phyloP scores from a whole-genome alignment of 768 basidiomycete genomes.

The Sporobolomyces phaffii region DNA sequence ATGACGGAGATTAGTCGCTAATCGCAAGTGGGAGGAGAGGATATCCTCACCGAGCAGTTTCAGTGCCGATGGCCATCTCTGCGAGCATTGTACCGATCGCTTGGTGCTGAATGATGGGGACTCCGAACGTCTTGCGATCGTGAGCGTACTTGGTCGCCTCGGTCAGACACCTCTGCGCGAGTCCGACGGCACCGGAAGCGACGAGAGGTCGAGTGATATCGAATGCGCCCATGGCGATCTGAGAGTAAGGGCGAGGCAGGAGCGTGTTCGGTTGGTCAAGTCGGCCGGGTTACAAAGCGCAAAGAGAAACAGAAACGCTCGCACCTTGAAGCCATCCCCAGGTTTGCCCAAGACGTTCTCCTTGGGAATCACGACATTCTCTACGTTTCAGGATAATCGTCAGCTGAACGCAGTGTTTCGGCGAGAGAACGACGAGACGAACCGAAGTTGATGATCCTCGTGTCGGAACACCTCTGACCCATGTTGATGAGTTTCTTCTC shows the following conservation, averaged over 20 bases:
- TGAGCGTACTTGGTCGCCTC: slow-evolving; percentile 49
- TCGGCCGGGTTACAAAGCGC: too few species aligned
- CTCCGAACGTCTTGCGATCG: slow-evolving; percentile 48
- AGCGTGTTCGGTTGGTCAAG: too few species aligned
- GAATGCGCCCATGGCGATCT: slow-evolving; percentile 48
- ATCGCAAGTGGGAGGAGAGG: background rate
- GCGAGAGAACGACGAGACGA: background rate
- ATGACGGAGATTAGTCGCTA: background rate
- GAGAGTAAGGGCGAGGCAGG: background rate
- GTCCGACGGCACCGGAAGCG: slow-evolving; percentile 47
- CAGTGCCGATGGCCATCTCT: slow-evolving; percentile 48
- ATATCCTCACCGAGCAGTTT: slow-evolving; percentile 10
- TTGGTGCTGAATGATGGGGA: slow-evolving; percentile 48
- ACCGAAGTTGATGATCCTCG: slow-evolving; percentile 47
- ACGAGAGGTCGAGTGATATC: slow-evolving; percentile 50
- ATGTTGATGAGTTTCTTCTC: slow-evolving; percentile 46
- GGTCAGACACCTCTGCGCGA: slow-evolving; percentile 48
- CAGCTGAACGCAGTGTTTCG: slow-evolving; percentile 38
- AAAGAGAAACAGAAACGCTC: too few species aligned
- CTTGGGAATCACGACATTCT: slow-evolving; percentile 35
- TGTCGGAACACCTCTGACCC: slow-evolving; percentile 49
- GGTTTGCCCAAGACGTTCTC: slow-evolving; percentile 47
- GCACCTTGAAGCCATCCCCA: slow-evolving; percentile 45
- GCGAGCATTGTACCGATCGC: slow-evolving; percentile 49
- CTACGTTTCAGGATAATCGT: slow-evolving; percentile 34